Percentiles rank a stretch among this genome's conserved stretches.
Conservation (phyloP, 345 rosid genomes). For the Arabis hirsuta region DNA sequence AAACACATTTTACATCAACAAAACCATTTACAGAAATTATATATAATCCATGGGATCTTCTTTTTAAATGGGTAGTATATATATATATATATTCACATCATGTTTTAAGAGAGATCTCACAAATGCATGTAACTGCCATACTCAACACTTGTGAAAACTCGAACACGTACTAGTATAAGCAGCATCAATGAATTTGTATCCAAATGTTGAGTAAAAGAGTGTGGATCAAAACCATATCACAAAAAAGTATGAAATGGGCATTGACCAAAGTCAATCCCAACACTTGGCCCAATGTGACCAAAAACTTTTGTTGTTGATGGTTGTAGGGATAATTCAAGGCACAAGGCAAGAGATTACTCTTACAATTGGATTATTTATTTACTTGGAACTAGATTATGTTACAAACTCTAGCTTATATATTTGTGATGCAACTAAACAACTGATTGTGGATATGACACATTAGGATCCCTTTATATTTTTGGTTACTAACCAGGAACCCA, state of each 20-base stretch:
- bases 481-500: too few relatives aligned
- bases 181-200: background rate
- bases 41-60: too few relatives aligned
- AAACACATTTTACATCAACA: too few relatives aligned
- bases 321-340: background rate
- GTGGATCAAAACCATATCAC: background rate
- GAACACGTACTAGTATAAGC: constrained; percentile 9
- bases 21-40: too few relatives aligned
- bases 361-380: background rate
- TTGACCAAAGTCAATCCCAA: constrained; percentile 27
- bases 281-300: constrained; percentile 9
- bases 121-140: constrained; percentile 2
- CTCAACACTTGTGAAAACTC: background rate
- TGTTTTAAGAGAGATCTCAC: too few relatives aligned
- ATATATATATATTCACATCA: too few relatives aligned
- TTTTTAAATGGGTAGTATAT: too few relatives aligned
- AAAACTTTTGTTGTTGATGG: background rate
- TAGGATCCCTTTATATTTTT: background rate
- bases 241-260: constrained; percentile 4
- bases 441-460: background rate
- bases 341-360: background rate
- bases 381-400: background rate
- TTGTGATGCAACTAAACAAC: background rate
- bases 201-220: background rate
- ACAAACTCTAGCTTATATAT: background rate